Evolutionary conservation across 2,329 filamentous ascomycete genomes (phyloP), one percentile per base, ranked within the genome.

Genomic region (Pseudocercospora musae): DNA sequence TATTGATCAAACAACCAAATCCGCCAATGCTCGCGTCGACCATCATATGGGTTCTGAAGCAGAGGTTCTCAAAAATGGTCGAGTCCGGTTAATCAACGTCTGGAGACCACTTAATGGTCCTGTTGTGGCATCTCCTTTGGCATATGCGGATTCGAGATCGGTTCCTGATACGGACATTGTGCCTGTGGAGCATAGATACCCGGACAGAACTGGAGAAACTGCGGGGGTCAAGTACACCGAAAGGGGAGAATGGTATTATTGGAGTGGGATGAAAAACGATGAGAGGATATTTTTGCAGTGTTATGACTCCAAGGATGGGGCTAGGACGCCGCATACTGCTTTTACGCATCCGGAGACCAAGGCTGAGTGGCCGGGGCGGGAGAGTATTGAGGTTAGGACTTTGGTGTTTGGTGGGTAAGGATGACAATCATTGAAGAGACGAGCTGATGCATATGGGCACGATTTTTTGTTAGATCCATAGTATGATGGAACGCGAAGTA

Each of bases 371-470:
- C 73, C 71, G 67, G 85, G 84, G 0, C 82, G 93, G 65, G 90
- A 96, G 81, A 96, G 92, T 74, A 96, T 97, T 73, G 93, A 97
- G 77, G 90, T 96, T 15, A 84, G 93, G 69, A 87, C 91, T 21
- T 80, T 97, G 75, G 90, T 96, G 0, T 96, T 96, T 81, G 73
- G 73, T 81, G 73, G 73, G 20, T 74, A 52, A 56, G n/a, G n/a
- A n/a, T n/a, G n/a, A n/a, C n/a, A n/a, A n/a, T n/a, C n/a, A n/a
- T n/a, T n/a, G n/a, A n/a, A n/a, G n/a, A n/a, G n/a, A n/a, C n/a
- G n/a, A n/a, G n/a, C n/a, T n/a, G n/a, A n/a, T n/a, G n/a, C n/a
- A n/a, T n/a, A n/a, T n/a, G n/a, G n/a, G n/a, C n/a, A n/a, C n/a
- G n/a, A n/a, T n/a, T n/a, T n/a, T n/a, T n/a, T n/a, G n/a, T n/a